Base-by-base conservation (phyloP, 169 alveolate species). In the Plasmodium blacklocki region DNA sequence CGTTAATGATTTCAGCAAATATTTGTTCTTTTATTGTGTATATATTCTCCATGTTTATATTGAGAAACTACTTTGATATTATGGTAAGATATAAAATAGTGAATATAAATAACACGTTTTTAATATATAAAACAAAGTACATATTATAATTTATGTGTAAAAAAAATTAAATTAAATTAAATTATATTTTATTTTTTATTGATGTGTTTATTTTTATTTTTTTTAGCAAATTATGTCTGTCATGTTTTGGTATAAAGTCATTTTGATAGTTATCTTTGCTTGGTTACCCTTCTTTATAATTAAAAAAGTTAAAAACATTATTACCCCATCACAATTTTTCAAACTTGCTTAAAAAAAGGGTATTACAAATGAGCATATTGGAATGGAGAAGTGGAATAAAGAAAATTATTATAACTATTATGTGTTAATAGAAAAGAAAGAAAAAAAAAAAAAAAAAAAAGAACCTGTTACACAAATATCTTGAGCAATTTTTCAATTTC, bases 211-310 rank as follows among this genome's bases (percentile, higher is more conserved):
- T 26, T 19, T 62, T 88, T 52, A 12, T 52, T 52, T 52, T 52
- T 56, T 56, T 15, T 56, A 56, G 58, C 95, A 94, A 75, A 96
- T 97, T 19, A 91, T 97, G 86, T 93, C 98, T 7, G 93, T 93
- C 39, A 87, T 95, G 54, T 98, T 98, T 93, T 93, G 96, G 94
- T 94, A 96, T 92, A 97, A 97, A 88, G 98, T 97, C 5, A 60
- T 93, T 8, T 94, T 95, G 47, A 96, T 98, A 54, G 95, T 97
- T n/a, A 93, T 96, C 3, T 95, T 95, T 43, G 96, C 98, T 45
- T 98, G 99, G 99, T 92, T 97, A 14, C 99, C 99, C 0, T 74
- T 96, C 6, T 96, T 89, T 93, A 45, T 96, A 39, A 91, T 95
- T 74, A 97, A 95, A 92, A 74, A 92, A 71, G 92, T 96, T 4